Evolutionary conservation across 1,284 basidiomycete genomes (phyloP), one percentile per base, ranked within the genome.

Genomic region (Moniliella sp.): DNA sequence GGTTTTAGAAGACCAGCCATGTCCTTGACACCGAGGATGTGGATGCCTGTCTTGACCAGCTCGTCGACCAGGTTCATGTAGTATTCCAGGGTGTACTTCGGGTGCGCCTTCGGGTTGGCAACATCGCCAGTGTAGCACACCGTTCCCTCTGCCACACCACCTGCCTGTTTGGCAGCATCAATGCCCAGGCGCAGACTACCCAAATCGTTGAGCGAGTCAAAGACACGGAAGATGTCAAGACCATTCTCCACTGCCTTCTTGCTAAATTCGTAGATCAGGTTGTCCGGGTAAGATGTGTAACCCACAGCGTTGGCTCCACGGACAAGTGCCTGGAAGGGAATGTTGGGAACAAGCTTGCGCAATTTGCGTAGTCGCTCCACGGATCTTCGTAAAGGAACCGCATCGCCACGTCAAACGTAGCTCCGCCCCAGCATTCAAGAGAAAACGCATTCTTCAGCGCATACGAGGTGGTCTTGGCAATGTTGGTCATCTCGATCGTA

Each of bases 91-190:
- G 88, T 94, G 67, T 99, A 99, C 67, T 99, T 99, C 48, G 72
- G 84, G 42, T 58, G 55, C 67, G 86, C 83, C 64, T 78, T 84
- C n/a, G 82, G 77, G 66, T 75, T 80, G 32, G 84, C 88, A 31
- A 93, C 79, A 62, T 99, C 91, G 46, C 91, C 91, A 48, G 82
- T 88, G 70, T 99, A 99, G 68, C 91, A 99, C 52, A 99, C 84
- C 43, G 84, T 58, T 29, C 55, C 55, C 38, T 58, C 86, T 28
- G 81, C 91, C 32, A 99, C 91, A 71, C 91, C 91, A 37, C 91
- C 91, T 25, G 91, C 91, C 65, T 91, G 91, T 75, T 97, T 97
- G 45, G 91, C 91, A 23, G 91, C 91, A 61, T 97, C 88, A 49
- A 97, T 97, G 62, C 55, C 55, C 27, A 58, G 46, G 43, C 45